Conservation (phyloP, 352 stramenopile species). For the Globisporangium barbulae region DNA sequence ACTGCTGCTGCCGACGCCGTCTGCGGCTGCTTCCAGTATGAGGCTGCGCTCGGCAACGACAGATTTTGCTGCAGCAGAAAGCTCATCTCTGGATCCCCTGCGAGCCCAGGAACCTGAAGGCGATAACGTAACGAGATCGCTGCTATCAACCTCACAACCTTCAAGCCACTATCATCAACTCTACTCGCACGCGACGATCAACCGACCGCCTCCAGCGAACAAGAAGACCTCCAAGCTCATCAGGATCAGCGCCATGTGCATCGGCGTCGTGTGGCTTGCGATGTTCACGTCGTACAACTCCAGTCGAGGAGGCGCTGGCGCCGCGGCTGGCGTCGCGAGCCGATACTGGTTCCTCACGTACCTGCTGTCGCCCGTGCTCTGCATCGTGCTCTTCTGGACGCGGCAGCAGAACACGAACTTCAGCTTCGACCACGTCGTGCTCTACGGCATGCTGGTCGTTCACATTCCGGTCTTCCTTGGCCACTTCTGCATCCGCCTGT, state of each 20-base stretch:
- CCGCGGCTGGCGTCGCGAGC: slow-evolving; percentile 19
- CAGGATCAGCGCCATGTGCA: slow-evolving; percentile 38
- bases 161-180: neutral
- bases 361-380: slow-evolving; percentile 55
- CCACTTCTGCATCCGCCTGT: slow-evolving; percentile 75
- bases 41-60: slow-evolving; percentile 8
- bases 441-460: slow-evolving; percentile 73
- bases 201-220: slow-evolving; percentile 13
- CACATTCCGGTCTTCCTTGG: slow-evolving; percentile 80
- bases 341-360: slow-evolving; percentile 68
- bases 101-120: neutral
- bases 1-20: neutral
- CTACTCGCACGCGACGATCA: slow-evolving; percentile 14
- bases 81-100: neutral
- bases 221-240: slow-evolving; percentile 28
- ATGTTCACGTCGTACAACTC: slow-evolving; percentile 74
- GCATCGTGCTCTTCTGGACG: slow-evolving; percentile 51
- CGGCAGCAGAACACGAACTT: slow-evolving; percentile 32
- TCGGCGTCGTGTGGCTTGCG: slow-evolving; percentile 50
- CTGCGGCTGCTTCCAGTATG: neutral
- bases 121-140: neutral
- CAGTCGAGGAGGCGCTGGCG: slow-evolving; percentile 11
- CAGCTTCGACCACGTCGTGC: slow-evolving; percentile 68
- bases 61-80: neutral
- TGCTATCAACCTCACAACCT: neutral